A percentile compares a stretch with the other conserved stretches of the same genome.
phyloP scores from a whole-genome alignment of 2,329 filamentous ascomycete species.

The Celoporthe dispersa region DNA sequence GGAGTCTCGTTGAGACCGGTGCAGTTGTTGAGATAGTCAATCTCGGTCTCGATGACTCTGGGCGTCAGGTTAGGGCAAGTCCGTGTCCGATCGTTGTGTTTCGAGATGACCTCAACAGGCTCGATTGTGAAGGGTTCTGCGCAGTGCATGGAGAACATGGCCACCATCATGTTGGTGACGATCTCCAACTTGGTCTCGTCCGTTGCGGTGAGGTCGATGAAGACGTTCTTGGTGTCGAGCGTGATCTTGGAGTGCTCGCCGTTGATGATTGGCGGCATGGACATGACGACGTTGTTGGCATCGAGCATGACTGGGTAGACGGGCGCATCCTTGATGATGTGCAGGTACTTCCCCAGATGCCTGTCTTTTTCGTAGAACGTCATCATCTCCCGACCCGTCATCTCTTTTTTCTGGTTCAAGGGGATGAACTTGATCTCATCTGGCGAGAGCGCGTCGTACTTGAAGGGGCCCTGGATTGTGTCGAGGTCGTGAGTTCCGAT shows the following conservation, averaged over 20 bases:
- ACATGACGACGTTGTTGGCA: conserved; percentile 83
- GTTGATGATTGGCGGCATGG: conserved; percentile 97
- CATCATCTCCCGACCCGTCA: conserved; percentile 91
- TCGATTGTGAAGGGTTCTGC: conserved; percentile 89
- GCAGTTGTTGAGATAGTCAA: conserved; percentile 92
- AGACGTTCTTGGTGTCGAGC: conserved; percentile 86
- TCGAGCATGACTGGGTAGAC: conserved; percentile 97
- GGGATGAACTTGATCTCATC: conserved; percentile 90
- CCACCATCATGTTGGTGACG: conserved; percentile 91
- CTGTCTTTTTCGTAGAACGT: conserved; percentile 93
- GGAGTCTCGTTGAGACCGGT: conserved; percentile 80
- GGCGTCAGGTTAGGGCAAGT: conserved; percentile 81
- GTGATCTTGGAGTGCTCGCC: conserved; percentile 96
- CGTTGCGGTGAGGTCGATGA: conserved; percentile 96
- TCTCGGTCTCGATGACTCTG: conserved; percentile 77
- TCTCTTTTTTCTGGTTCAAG: conserved; percentile 86
- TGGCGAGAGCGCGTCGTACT: conserved; percentile 91
- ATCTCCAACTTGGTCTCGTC: conserved; percentile 97
- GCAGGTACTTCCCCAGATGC: conserved; percentile 85
- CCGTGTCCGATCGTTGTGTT: conserved; percentile 84
- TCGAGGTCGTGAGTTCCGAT: conserved; percentile 98
- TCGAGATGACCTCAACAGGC: conserved; percentile 87
- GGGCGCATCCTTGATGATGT: conserved; percentile 91
- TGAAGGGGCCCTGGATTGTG: conserved; percentile 91
- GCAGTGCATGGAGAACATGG: conserved; percentile 96